These are phyloP conservation scores for Rhamnella rubrinervis DNA, from an alignment of 331 rosid genomes.

Conservation along the genomic window DNA sequence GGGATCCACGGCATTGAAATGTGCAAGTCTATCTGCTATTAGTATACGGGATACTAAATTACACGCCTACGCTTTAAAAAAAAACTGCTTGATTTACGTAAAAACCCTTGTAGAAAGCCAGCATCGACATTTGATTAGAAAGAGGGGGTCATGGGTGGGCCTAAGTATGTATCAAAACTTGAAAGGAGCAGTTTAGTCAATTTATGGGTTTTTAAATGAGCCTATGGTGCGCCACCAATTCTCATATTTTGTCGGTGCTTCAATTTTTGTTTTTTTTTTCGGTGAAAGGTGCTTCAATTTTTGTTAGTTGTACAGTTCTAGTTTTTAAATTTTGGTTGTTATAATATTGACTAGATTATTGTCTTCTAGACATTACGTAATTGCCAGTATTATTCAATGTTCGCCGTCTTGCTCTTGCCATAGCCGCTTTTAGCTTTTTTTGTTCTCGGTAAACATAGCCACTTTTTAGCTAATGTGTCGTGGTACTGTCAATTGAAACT, in stretches of 20 bases:
- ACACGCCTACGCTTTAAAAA: too few species aligned
- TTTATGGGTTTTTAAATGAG: not conserved
- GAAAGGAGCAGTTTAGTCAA: not conserved
- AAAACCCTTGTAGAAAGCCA: too few species aligned
- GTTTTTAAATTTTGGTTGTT: not conserved
- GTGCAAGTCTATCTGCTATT: not conserved
- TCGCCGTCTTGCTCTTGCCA: not conserved
- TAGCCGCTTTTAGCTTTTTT: too few species aligned
- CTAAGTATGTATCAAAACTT: too few species aligned
- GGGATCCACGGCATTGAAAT: constrained; percentile 33
- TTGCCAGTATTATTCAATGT: not conserved
- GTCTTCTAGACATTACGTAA: not conserved
- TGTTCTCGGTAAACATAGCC: too few species aligned
- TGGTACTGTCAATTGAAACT: too few species aligned
- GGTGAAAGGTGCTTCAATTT: not conserved
- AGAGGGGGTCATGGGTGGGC: too few species aligned
- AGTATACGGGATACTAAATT: constrained; percentile 1
- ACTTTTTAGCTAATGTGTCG: too few species aligned
- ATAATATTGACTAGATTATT: not conserved
- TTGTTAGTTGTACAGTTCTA: not conserved
- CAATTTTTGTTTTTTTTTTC: not conserved
- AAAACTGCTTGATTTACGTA: not conserved
- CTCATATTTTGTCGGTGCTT: not conserved
- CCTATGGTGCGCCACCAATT: not conserved
- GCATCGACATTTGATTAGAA: too few species aligned